Percentiles rank a stretch among this genome's conserved stretches.
These are phyloP conservation scores for Saccharomyces paradoxus DNA, from an alignment of 805 yeast species.

Conservation along the genomic window DNA sequence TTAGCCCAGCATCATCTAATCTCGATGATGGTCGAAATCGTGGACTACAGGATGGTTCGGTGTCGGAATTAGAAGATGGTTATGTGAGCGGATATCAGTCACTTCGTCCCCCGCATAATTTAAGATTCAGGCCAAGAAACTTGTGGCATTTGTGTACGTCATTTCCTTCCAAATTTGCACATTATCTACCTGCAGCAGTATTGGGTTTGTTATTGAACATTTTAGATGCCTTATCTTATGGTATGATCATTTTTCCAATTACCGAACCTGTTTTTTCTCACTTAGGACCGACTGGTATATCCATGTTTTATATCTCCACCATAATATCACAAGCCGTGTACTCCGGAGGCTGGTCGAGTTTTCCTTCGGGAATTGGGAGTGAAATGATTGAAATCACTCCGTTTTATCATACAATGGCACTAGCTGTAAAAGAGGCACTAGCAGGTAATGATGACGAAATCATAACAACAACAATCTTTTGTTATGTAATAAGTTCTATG, in stretches of 20 bases:
- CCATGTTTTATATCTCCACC: slow-evolving; percentile 90
- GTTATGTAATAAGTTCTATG: slow-evolving; percentile 75
- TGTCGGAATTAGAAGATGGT: background rate
- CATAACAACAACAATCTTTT: slow-evolving; percentile 76
- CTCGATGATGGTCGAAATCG: slow-evolving; percentile 1
- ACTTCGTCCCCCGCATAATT: background rate
- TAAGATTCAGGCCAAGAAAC: background rate
- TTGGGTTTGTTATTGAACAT: slow-evolving; percentile 80
- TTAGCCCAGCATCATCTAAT: slow-evolving; percentile 13
- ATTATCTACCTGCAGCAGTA: slow-evolving; percentile 64
- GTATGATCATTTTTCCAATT: slow-evolving; percentile 94
- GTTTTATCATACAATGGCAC: slow-evolving; percentile 92
- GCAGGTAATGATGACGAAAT: slow-evolving; percentile 47
- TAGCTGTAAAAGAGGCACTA: slow-evolving; percentile 42
- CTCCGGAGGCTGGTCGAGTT: slow-evolving; percentile 85
- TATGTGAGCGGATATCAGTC: slow-evolving; percentile 1
- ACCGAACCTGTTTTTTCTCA: slow-evolving; percentile 68
- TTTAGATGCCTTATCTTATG: slow-evolving; percentile 88
- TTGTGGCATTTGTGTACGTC: background rate
- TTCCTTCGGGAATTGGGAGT: slow-evolving; percentile 86
- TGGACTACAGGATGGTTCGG: background rate
- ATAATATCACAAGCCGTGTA: slow-evolving; percentile 82
- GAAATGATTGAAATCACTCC: slow-evolving; percentile 99
- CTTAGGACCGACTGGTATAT: slow-evolving; percentile 81
- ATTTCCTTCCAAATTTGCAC: slow-evolving; percentile 6